phyloP scores from a whole-genome alignment of 306 rosid genomes.

The Amphicarpaea edgeworthii region DNA sequence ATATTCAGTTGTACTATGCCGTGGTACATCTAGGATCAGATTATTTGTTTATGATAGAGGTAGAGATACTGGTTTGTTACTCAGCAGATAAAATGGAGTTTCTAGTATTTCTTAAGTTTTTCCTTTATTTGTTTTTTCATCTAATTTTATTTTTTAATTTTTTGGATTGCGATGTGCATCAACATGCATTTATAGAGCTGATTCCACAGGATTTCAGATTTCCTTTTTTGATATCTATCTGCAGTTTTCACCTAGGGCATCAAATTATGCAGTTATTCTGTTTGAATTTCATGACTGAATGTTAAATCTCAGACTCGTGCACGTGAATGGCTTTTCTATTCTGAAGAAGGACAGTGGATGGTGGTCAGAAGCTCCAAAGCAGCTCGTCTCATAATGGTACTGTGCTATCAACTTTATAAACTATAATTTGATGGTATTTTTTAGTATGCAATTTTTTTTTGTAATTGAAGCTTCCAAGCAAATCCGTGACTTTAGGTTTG shows the following conservation, averaged over 20 bases:
- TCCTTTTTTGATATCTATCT: neutral
- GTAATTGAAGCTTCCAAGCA: constrained; percentile 46
- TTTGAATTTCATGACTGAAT: constrained; percentile 44
- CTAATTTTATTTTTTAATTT: neutral
- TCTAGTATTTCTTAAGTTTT: constrained; percentile 19
- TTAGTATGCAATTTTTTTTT: constrained; percentile 23
- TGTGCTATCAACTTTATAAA: constrained; percentile 1
- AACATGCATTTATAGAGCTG: neutral
- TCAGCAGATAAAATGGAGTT: neutral
- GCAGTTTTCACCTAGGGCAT: constrained; percentile 1
- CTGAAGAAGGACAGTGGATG: constrained; percentile 99
- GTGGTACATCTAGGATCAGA: neutral
- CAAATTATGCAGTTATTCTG: constrained; percentile 33
- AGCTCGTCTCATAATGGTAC: constrained; percentile 93
- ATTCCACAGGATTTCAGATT: constrained; percentile 7
- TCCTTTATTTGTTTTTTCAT: constrained; percentile 6
- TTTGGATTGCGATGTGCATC: constrained; percentile 10
- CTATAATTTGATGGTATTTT: constrained; percentile 5
- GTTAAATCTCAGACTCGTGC: constrained; percentile 74
- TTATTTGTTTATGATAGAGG: neutral
- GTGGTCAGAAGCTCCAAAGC: constrained; percentile 91
- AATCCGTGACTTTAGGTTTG: constrained; percentile 64
- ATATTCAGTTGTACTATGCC: neutral
- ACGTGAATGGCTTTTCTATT: constrained; percentile 90
- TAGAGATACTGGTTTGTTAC: neutral